Evolutionary conservation across 192 early-diverging fungal species (phyloP).

Genomic region (Podila verticillata): DNA sequence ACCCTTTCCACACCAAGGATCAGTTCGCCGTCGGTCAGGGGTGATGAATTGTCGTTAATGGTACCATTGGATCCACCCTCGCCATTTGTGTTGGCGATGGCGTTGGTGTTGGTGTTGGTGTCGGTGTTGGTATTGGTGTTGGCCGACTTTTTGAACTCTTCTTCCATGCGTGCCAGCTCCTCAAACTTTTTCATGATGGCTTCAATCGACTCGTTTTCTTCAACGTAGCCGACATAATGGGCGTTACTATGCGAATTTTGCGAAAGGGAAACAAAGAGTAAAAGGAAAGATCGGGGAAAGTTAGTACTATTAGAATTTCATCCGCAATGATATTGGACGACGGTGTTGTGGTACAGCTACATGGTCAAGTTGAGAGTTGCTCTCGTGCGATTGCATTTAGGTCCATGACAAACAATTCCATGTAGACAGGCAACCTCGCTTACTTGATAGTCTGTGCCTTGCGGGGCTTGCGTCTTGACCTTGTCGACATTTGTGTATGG

Average conservation of each 20-base stretch:
- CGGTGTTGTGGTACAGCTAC: background rate
- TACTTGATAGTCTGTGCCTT: constrained; percentile 45
- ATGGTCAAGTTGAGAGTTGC: background rate
- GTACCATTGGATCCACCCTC: background rate
- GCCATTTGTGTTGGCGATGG: too few species aligned
- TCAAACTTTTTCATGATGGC: constrained; percentile 99
- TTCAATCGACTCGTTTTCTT: constrained; percentile 95
- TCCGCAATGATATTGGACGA: too few species aligned
- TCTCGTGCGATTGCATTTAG: background rate
- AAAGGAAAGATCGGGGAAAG: background rate
- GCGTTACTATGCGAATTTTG: constrained; percentile 57
- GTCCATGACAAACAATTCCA: background rate
- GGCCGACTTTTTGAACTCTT: constrained; percentile 70
- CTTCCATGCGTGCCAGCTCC: constrained; percentile 89
- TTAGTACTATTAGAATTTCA: too few species aligned
- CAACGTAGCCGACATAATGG: constrained; percentile 96
- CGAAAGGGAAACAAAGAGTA: background rate
- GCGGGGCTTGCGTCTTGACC: constrained; percentile 43
- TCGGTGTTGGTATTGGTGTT: too few species aligned
- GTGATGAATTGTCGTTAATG: background rate
- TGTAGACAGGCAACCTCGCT: background rate
- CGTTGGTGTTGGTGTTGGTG: too few species aligned
- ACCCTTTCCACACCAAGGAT: constrained; percentile 35
- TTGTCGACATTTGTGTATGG: constrained; percentile 21
- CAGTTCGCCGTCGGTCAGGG: constrained; percentile 20